phyloP scores from a whole-genome alignment of 768 basidiomycete genomes.

The Austroboletus eburneus region DNA sequence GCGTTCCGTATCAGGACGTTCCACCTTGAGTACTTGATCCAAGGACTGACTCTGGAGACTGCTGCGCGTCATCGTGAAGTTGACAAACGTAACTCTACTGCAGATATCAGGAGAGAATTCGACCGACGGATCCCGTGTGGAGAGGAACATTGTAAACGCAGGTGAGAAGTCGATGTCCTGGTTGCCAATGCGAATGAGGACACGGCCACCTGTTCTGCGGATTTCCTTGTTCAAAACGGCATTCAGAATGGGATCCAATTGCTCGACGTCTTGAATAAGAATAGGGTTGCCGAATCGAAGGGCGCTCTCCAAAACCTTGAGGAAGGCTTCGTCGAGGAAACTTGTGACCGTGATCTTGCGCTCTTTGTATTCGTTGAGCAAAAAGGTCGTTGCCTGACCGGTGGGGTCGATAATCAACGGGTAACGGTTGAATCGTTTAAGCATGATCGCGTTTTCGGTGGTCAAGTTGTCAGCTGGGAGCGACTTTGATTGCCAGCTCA shows the following conservation, averaged over 20 bases:
- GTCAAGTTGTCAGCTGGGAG: constrained; percentile 95
- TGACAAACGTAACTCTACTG: constrained; percentile 93
- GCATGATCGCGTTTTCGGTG: constrained; percentile 99
- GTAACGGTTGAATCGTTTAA: constrained; percentile 96
- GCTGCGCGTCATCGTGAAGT: constrained; percentile 98
- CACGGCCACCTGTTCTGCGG: constrained; percentile 92
- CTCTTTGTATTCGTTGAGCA: constrained; percentile 91
- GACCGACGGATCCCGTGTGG: constrained; percentile 94
- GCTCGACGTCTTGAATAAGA: constrained; percentile 96
- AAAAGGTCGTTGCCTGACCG: constrained; percentile 92
- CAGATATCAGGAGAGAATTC: constrained; percentile 99
- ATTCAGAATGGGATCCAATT: constrained; percentile 95
- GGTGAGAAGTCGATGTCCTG: constrained; percentile 99
- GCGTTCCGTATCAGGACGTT: constrained; percentile 93
- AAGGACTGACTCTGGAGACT: constrained; percentile 98
- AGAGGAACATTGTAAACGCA: constrained; percentile 99
- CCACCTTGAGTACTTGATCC: constrained; percentile 94
- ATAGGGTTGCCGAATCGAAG: constrained; percentile 97
- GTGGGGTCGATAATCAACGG: constrained; percentile 98
- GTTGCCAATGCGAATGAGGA: constrained; percentile 91
- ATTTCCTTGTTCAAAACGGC: constrained; percentile 97
- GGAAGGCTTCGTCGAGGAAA: constrained; percentile 97
- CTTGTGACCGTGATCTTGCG: constrained; percentile 98
- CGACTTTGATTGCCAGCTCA: constrained; percentile 93
- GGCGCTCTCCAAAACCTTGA: constrained; percentile 98